These are phyloP conservation scores for Kurtzmaniella cleridarum DNA, from an alignment of 805 yeast genomes.

Conservation along the genomic window DNA sequence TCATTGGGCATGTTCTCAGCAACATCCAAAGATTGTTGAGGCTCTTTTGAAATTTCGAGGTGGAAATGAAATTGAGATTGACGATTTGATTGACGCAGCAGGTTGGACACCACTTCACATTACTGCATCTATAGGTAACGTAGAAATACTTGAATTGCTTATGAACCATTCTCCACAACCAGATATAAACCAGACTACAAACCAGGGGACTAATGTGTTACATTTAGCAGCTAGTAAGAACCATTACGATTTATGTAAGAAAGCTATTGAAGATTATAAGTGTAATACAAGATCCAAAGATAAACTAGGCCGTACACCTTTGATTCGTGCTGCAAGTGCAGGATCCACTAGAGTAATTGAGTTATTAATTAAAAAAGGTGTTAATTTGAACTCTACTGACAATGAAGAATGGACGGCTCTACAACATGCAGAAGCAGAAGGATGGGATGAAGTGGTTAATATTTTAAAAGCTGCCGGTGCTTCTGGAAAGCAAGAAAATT, in stretches of 20 bases:
- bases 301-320: constrained; percentile 54
- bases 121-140: constrained; percentile 69
- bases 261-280: constrained; percentile 46
- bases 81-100: constrained; percentile 62
- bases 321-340: constrained; percentile 79
- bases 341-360: constrained; percentile 60
- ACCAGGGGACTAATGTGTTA: constrained; percentile 67
- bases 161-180: constrained; percentile 46
- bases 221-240: constrained; percentile 75
- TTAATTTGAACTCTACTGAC: constrained; percentile 68
- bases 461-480: background rate
- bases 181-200: constrained; percentile 56
- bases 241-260: constrained; percentile 48
- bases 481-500: background rate
- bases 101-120: constrained; percentile 92
- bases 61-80: constrained; percentile 48
- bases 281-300: constrained; percentile 68
- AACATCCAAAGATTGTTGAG: constrained; percentile 48
- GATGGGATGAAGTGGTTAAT: constrained; percentile 1
- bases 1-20: constrained; percentile 82
- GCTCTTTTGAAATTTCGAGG: constrained; percentile 18
- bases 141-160: constrained; percentile 46
- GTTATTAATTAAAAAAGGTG: constrained; percentile 46
- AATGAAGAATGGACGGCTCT: constrained; percentile 76
- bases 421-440: constrained; percentile 45